Evolutionary conservation across 306 rosid genomes (phyloP), one percentile per base, ranked within the genome.

Genomic region (Mimosa pudica): DNA sequence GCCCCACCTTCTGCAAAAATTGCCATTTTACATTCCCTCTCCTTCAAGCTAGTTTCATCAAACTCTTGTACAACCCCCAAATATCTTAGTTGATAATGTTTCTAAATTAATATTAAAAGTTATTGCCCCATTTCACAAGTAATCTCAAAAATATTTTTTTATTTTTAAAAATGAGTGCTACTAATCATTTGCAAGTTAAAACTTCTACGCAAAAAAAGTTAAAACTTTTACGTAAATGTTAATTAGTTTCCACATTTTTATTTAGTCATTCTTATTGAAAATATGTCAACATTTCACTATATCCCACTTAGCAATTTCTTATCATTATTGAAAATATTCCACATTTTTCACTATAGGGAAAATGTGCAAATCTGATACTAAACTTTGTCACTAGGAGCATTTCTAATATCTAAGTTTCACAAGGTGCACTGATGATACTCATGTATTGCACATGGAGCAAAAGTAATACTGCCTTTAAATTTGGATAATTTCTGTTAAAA

Each of bases 51-150:
- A 2, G 42, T 66, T 7, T 7, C 35, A 9, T 44, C 54, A 9
- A 42, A 0, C 73, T n/a, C 54, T 18, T 3, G 11, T 65, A 7
- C 46, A 9, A 3, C 72, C 72, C 67, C 13, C 14, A 38, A n/a
- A 24, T 69, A 42, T 60, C 10, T 5, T 2, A 48, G 9, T 12
- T 42, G 49, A 66, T 52, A 7, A 42, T 44, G 49, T 65, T 11
- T 10, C 0, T 32, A 51, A 33, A 33, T 7, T 24, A 14, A 0
- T 17, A 55, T 32, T 3, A 73, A 18, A 60, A 60, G 30, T 60
- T 60, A 60, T 60, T 60, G 65, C 65, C 65, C 65, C 65, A 60
- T 60, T 60, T 60, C 65, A 18, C 36, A 60, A 60, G 65, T 60
- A 24, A 60, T 60, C 36, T 60, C 6, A 7, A 58, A 58, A 58